Evolutionary conservation across 257 asterid genomes (phyloP), one percentile per base, ranked within the genome.

Genomic region (Nicotiana otophora): DNA sequence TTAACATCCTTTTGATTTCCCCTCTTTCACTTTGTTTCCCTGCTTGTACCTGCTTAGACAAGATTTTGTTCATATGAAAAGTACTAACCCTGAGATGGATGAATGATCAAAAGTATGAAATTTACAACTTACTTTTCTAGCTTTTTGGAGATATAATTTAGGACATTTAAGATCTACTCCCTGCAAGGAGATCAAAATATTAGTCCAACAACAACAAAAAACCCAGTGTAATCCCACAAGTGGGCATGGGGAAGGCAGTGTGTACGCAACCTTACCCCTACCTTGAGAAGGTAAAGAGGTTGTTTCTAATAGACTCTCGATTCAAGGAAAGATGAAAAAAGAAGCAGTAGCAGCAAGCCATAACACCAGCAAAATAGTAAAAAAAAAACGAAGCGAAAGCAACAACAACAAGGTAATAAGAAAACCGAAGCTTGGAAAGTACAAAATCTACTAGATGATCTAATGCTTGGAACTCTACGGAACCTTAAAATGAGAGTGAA

Each of bases 81-180:
- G 74, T 51, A 81, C 77, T 72, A 63, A 84, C 63, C 30, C 63
- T 64, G 26, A 64, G 17, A 70, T 79, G 33, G 30, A 39, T 80
- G 80, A 80, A 9, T 48, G 74, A 46, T 46, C 72, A 80, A 12
- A 53, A 78, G 68, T 57, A 54, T 23, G 82, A 15, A 78, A 28
- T 20, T 28, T 17, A 31, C 10, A 51, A 75, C 55, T 84, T 85
- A 92, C 98, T 94, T 90, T 97, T 85, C 91, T 84, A 81, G 84
- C 94, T 87, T 86, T 90, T 46, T 90, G 92, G 82, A 87, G 97
- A 90, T 91, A 86, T 83, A 95, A 89, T 87, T 95, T 94, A 17
- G 97, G 94, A 85, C 99, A 92, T 87, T 91, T 95, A 89, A 95
- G 84, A 84, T 93, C 92, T 81, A 93, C 97, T 54, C 97, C 98